phyloP scores from a whole-genome alignment of 805 yeast species.

The Kuraishia piskuri region DNA sequence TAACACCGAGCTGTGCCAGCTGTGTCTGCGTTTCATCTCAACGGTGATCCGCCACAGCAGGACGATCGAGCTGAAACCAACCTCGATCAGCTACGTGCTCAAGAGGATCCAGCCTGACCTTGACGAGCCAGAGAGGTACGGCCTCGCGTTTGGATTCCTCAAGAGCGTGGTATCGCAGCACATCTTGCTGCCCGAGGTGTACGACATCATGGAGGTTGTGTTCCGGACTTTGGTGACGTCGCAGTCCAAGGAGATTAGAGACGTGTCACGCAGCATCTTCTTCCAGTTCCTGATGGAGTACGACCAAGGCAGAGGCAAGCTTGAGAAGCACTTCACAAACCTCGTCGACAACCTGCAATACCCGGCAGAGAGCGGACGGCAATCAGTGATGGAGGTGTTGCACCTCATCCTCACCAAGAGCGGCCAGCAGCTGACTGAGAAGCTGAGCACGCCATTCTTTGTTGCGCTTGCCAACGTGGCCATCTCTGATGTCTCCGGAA shows the following conservation, averaged over 20 bases:
- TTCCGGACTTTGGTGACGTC: slow-evolving; percentile 84
- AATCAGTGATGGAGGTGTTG: slow-evolving; percentile 83
- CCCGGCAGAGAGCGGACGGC: slow-evolving; percentile 79
- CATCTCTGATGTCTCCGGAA: slow-evolving; percentile 67
- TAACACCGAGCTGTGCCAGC: slow-evolving; percentile 70
- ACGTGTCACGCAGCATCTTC: slow-evolving; percentile 74
- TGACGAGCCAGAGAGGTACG: slow-evolving; percentile 83
- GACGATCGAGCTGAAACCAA: slow-evolving; percentile 55
- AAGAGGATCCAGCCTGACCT: slow-evolving; percentile 75
- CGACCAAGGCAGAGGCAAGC: slow-evolving; percentile 82
- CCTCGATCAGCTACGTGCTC: slow-evolving; percentile 66
- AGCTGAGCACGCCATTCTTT: slow-evolving; percentile 68
- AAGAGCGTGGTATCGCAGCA: slow-evolving; percentile 70
- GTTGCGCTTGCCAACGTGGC: slow-evolving; percentile 72
- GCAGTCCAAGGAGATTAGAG: slow-evolving; percentile 75
- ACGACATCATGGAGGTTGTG: slow-evolving; percentile 78
- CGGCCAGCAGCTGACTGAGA: slow-evolving; percentile 46
- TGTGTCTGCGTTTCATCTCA: slow-evolving; percentile 66
- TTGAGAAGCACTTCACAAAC: slow-evolving; percentile 76
- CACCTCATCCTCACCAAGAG: slow-evolving; percentile 63
- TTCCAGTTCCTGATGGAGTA: slow-evolving; percentile 86
- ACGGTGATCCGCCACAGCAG: slow-evolving; percentile 62
- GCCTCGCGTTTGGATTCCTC: slow-evolving; percentile 78
- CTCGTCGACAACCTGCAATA: slow-evolving; percentile 75
- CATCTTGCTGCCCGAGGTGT: slow-evolving; percentile 76